Evolutionary conservation across 2,329 filamentous ascomycete genomes (phyloP).

Genomic region (Rutstroemia sp.): DNA sequence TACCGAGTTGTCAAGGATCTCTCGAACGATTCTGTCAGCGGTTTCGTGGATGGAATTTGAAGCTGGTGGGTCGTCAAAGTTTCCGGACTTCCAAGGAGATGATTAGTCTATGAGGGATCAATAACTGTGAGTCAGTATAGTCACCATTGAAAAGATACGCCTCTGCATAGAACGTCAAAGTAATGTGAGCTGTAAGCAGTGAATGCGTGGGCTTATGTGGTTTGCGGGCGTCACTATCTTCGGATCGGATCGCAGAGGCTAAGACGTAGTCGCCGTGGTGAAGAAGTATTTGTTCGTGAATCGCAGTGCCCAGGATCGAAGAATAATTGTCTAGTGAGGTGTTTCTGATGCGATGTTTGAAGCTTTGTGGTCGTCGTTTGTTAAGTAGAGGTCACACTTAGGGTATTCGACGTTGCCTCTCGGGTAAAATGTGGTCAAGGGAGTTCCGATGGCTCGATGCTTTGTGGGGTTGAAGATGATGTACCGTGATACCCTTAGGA

Average conservation of each 20-base stretch:
- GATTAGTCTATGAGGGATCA: not conserved
- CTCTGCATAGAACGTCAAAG: slow-evolving; percentile 15
- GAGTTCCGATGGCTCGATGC: not conserved
- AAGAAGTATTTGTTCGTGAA: not conserved
- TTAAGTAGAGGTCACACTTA: not conserved
- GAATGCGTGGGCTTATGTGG: not conserved
- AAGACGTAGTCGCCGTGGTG: no score
- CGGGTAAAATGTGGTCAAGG: not conserved
- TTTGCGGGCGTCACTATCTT: not conserved
- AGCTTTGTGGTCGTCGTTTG: no score
- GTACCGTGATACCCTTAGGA: not conserved
- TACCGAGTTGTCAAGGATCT: slow-evolving; percentile 34
- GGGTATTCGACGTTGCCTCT: not conserved
- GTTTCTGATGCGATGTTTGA: no score
- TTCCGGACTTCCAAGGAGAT: slow-evolving; percentile 20
- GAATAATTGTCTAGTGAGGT: no score
- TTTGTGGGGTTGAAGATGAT: not conserved
- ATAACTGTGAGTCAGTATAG: not conserved
- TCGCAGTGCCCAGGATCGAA: not conserved
- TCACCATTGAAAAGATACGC: slow-evolving; percentile 24
- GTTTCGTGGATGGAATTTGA: slow-evolving; percentile 22
- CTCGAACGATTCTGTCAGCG: slow-evolving; percentile 30
- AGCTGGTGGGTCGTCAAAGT: slow-evolving; percentile 23
- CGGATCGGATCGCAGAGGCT: no score
- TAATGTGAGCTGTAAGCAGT: not conserved